Base-by-base conservation (phyloP, 2,329 filamentous ascomycete species). In the Ophiognomonia clavigignenti-juglandacearum region DNA sequence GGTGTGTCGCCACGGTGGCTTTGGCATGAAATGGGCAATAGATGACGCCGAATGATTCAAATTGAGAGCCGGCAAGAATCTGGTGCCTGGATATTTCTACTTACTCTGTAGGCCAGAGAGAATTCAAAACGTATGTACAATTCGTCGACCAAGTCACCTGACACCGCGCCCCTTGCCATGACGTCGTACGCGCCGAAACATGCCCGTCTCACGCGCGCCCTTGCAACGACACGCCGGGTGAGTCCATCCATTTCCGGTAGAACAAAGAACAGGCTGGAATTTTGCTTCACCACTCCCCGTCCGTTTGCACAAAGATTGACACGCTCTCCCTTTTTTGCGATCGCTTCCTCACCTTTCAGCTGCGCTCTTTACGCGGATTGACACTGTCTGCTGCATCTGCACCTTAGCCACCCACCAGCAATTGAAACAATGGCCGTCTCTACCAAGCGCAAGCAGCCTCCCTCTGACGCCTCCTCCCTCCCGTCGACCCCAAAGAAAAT, bases 201-300 rank as follows among this genome's bases (percentile, higher is more conserved):
- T 11, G n/a, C 31, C n/a, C n/a, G n/a, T n/a, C 31, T 7, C 6
- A 8, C 26, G 26, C 46, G 43, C 50, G 50, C 50, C 50, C 47
- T 52, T 43, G 5, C 11, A 6, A 46, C 39, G 49, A 51, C 49
- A 48, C 32, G 45, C 48, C 49, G 49, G 4, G 26, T 48, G 45
- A 51, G n/a, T n/a, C n/a, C n/a, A n/a, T 39, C 45, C 49, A 48
- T 31, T 29, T 24, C 6, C 4, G 37, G 16, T 4, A 7, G n/a
- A 5, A 37, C 27, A 16, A 32, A 48, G n/a, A 35, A 6, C 19
- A 8, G 13, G 4, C 6, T 32, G 11, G 3, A 13, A 38, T 23
- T 14, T 20, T 6, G 5, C n/a, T n/a, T n/a, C n/a, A n/a, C n/a
- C n/a, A n/a, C n/a, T n/a, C n/a, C n/a, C n/a, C n/a, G n/a, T n/a